Evolutionary conservation across 129 eudicot species (phyloP).

Genomic region (Ambrosia trifida): DNA sequence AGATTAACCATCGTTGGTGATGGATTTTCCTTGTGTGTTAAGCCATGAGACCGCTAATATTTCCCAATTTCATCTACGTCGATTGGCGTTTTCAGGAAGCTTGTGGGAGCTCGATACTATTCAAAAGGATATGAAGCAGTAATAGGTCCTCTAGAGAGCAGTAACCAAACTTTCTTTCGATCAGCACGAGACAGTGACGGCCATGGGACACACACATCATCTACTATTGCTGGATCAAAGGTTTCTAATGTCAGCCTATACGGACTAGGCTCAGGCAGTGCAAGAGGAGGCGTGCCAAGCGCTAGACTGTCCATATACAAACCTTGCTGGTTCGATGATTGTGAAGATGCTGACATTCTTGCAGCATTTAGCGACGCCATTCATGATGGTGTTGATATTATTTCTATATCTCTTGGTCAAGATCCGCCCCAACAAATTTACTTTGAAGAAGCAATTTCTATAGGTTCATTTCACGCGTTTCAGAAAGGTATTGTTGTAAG

Average conservation of each 20-base stretch:
- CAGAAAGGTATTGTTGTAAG: slow-evolving; percentile 55
- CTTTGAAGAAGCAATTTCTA: slow-evolving; percentile 43
- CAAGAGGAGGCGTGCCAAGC: slow-evolving; percentile 66
- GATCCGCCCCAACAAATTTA: slow-evolving; percentile 40
- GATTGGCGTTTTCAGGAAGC: slow-evolving; percentile 42
- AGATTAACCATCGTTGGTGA: background rate
- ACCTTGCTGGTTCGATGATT: slow-evolving; percentile 57
- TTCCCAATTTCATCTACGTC: no score
- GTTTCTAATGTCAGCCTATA: slow-evolving; percentile 42
- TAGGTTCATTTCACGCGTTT: slow-evolving; percentile 64
- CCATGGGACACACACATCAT: slow-evolving; percentile 68
- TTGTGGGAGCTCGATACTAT: slow-evolving; percentile 70
- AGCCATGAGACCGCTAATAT: no score
- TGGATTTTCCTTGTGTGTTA: no score
- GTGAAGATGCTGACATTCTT: slow-evolving; percentile 64
- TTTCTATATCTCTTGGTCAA: slow-evolving; percentile 65
- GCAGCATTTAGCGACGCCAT: slow-evolving; percentile 66
- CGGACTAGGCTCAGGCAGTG: slow-evolving; percentile 59
- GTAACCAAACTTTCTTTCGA: slow-evolving; percentile 40
- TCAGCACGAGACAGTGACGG: slow-evolving; percentile 64
- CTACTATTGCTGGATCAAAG: slow-evolving; percentile 61
- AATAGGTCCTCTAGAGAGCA: slow-evolving; percentile 49
- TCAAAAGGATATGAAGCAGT: slow-evolving; percentile 49
- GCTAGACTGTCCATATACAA: slow-evolving; percentile 73
- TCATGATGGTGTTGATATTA: slow-evolving; percentile 58